Conservation (phyloP, 805 yeast species). For the Starmerella ratchasimensis region DNA sequence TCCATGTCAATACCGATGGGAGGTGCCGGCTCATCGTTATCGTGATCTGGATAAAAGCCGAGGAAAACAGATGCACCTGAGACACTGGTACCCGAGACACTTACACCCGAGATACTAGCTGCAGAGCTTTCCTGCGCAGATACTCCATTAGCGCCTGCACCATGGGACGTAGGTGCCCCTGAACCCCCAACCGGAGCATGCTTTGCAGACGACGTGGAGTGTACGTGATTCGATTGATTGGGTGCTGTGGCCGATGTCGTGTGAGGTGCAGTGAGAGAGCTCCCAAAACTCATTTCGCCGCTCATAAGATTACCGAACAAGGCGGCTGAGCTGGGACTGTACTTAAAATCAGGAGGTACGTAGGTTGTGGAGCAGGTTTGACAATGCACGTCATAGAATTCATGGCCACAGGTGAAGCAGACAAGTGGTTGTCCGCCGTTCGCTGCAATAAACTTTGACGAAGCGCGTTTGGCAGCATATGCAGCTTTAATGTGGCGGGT, state of each 20-base stretch:
- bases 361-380: slow-evolving; percentile 18
- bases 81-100: slow-evolving; percentile 1
- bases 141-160: no score
- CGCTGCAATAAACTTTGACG: slow-evolving; percentile 9
- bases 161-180: no score
- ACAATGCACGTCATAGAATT: slow-evolving; percentile 14
- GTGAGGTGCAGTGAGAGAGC: background rate
- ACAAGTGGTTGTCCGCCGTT: slow-evolving; percentile 8
- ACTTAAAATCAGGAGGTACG: slow-evolving; percentile 14
- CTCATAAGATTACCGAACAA: background rate
- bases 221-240: background rate
- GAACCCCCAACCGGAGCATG: no score
- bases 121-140: no score
- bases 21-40: slow-evolving; percentile 1
- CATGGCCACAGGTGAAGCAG: slow-evolving; percentile 18
- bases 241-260: no score
- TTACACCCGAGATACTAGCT: slow-evolving; percentile 2
- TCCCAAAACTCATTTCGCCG: background rate
- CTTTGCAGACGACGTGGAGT: no score
- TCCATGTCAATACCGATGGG: slow-evolving; percentile 14
- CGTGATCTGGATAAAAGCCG: slow-evolving; percentile 6
- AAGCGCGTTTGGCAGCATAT: slow-evolving; percentile 14
- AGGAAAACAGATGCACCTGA: slow-evolving; percentile 7
- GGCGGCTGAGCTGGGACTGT: slow-evolving; percentile 8
- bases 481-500: slow-evolving; percentile 13